Conservation (phyloP, 2,329 filamentous ascomycete species). For the Monilinia aucupariae region DNA sequence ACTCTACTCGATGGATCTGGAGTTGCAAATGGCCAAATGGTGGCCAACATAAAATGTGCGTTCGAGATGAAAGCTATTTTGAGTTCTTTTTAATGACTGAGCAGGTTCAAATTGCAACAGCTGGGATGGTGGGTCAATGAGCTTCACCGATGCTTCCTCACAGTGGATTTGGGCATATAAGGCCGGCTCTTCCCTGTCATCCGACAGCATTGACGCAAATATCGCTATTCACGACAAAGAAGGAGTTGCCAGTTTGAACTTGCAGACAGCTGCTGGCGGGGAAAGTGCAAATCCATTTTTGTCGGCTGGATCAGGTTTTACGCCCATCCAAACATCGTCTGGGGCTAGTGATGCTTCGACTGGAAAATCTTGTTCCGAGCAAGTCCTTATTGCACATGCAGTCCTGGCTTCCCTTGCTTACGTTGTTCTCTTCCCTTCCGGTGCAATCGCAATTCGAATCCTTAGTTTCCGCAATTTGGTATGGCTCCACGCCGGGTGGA, state of each 20-base stretch:
- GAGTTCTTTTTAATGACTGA: constrained; percentile 10
- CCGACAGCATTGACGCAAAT: constrained; percentile 39
- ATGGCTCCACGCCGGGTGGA: constrained; percentile 51
- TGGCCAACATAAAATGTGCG: constrained; percentile 51
- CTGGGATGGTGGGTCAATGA: constrained; percentile 48
- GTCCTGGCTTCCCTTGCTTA: constrained; percentile 55
- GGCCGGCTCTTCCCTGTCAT: constrained; percentile 43
- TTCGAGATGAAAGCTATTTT: neutral
- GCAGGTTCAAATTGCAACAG: constrained; percentile 46
- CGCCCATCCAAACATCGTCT: neutral
- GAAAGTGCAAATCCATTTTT: constrained; percentile 31
- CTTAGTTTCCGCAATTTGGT: constrained; percentile 43
- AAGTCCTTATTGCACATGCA: constrained; percentile 43
- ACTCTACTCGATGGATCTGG: constrained; percentile 49
- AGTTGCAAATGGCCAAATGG: constrained; percentile 47
- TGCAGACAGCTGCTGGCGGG: constrained; percentile 46
- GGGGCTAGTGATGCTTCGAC: neutral
- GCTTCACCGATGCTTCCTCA: constrained; percentile 41
- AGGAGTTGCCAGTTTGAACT: constrained; percentile 42
- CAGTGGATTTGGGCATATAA: constrained; percentile 48
- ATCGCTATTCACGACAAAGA: constrained; percentile 43
- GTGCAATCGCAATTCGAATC: constrained; percentile 56
- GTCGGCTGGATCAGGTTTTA: constrained; percentile 1
- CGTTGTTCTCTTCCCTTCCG: constrained; percentile 53
- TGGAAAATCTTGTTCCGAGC: neutral